A percentile compares a stretch with the other conserved stretches of the same genome.
These are phyloP conservation scores for Exobasidium rhododendri DNA, from an alignment of 1,284 basidiomycete species.

Conservation along the genomic window DNA sequence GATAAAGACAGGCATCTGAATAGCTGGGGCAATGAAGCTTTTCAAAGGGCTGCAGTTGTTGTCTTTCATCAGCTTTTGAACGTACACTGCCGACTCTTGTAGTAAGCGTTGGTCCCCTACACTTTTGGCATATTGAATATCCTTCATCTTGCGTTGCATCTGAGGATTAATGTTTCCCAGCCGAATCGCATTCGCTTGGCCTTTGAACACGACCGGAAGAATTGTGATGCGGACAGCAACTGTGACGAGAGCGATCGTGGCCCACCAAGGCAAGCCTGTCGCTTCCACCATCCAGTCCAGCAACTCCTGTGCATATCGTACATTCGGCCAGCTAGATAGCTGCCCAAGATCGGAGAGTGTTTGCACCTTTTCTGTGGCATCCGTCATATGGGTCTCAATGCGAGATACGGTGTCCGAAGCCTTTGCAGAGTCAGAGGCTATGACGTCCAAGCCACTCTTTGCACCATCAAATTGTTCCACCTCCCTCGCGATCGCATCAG, in stretches of 20 bases:
- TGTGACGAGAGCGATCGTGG: slow-evolving; percentile 67
- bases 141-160: slow-evolving; percentile 62
- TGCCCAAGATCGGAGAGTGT: slow-evolving; percentile 5
- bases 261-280: slow-evolving; percentile 60
- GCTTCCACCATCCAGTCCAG: slow-evolving; percentile 72
- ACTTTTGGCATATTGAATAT: slow-evolving; percentile 59
- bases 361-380: slow-evolving; percentile 6
- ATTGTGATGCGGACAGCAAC: slow-evolving; percentile 68
- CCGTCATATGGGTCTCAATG: neutral
- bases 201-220: slow-evolving; percentile 68
- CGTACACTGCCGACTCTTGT: slow-evolving; percentile 62
- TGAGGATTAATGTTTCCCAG: slow-evolving; percentile 67
- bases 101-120: slow-evolving; percentile 62
- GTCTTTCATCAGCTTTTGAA: slow-evolving; percentile 66
- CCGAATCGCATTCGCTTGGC: slow-evolving; percentile 68
- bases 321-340: slow-evolving; percentile 14
- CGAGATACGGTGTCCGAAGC: neutral
- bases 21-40: slow-evolving; percentile 64
- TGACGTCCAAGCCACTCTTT: neutral
- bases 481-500: neutral
- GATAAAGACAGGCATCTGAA: slow-evolving; percentile 76
- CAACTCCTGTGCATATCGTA: slow-evolving; percentile 47
- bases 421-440: neutral
- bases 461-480: neutral
- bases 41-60: slow-evolving; percentile 68